Percentiles rank a stretch among this genome's conserved stretches.
Evolutionary conservation across 2,329 filamentous ascomycete species (phyloP).

Genomic region (Colletotrichum sp.): DNA sequence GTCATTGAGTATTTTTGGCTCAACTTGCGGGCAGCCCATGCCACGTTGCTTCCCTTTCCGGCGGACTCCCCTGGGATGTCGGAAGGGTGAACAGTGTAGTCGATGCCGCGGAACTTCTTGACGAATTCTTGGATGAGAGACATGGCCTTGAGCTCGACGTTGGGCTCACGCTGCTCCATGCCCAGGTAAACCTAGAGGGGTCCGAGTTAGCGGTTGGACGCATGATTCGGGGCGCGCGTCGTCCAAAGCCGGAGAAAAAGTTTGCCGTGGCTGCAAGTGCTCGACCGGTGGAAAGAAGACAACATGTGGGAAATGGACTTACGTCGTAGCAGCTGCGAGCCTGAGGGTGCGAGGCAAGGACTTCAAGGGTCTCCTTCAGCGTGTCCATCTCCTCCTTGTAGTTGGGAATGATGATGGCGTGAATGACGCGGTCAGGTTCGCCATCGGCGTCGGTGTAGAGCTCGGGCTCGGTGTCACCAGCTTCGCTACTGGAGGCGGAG

Average conservation of each 20-base stretch:
- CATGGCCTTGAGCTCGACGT: constrained; percentile 66
- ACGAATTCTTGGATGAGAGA: constrained; percentile 66
- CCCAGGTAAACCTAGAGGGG: constrained; percentile 67
- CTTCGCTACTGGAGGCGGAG: constrained; percentile 55
- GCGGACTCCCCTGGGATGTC: constrained; percentile 72
- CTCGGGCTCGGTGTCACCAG: constrained; percentile 55
- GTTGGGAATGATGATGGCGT: constrained; percentile 74
- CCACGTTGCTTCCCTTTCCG: constrained; percentile 77
- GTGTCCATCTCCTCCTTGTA: constrained; percentile 77
- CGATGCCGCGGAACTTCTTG: constrained; percentile 70
- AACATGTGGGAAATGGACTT: constrained; percentile 39
- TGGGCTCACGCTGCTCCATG: constrained; percentile 73
- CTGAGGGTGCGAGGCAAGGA: constrained; percentile 70
- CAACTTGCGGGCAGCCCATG: constrained; percentile 72
- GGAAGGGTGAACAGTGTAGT: constrained; percentile 70
- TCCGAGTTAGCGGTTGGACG: constrained; percentile 17
- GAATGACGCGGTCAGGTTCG: constrained; percentile 55
- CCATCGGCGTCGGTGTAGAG: constrained; percentile 49
- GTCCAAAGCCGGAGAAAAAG: constrained; percentile 1
- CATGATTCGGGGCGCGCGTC: background rate
- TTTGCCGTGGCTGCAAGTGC: background rate
- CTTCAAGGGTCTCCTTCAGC: constrained; percentile 70
- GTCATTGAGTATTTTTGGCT: constrained; percentile 63
- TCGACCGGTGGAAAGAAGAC: background rate
- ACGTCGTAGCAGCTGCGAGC: constrained; percentile 73